Evolutionary conservation across 805 yeast species (phyloP).

Genomic region (Jamesozyma spencerorum): DNA sequence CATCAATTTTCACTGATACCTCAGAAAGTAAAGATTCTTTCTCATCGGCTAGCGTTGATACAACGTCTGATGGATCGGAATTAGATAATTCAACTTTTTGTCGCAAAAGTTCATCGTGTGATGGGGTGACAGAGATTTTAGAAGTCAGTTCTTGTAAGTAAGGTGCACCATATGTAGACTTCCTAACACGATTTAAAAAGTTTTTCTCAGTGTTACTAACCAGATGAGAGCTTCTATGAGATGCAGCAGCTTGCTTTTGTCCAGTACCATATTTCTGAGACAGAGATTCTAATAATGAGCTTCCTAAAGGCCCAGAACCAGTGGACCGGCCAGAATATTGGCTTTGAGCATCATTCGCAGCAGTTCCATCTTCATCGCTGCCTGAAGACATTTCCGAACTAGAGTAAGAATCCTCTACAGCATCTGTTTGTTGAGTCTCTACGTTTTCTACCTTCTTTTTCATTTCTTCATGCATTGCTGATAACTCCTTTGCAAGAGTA

Average conservation of each 20-base stretch:
- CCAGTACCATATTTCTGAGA: conserved; percentile 30
- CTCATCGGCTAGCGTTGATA: not conserved
- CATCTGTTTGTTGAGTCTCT: not conserved
- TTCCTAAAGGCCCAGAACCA: conserved; percentile 9
- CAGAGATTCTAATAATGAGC: conserved; percentile 26
- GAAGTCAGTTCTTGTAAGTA: conserved; percentile 21
- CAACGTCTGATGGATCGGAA: no score
- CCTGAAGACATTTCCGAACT: conserved; percentile 6
- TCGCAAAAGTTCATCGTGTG: conserved; percentile 3
- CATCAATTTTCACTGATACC: no score
- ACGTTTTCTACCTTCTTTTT: conserved; percentile 2
- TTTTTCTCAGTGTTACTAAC: conserved; percentile 12
- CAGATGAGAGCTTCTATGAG: conserved; percentile 4
- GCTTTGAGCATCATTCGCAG: conserved; percentile 3
- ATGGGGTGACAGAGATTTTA: conserved; percentile 10
- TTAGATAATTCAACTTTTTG: no score
- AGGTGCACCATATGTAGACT: conserved; percentile 15
- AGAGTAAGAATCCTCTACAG: not conserved
- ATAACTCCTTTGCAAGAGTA: conserved; percentile 18
- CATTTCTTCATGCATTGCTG: conserved; percentile 8
- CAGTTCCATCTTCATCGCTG: conserved; percentile 4
- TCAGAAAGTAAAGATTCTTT: not conserved
- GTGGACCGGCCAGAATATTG: conserved; percentile 6
- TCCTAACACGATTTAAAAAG: conserved; percentile 27
- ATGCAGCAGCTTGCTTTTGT: conserved; percentile 8